These are phyloP conservation scores for Groenewaldozyma sp. DNA, from an alignment of 1,139 yeast genomes.

Conservation along the genomic window DNA sequence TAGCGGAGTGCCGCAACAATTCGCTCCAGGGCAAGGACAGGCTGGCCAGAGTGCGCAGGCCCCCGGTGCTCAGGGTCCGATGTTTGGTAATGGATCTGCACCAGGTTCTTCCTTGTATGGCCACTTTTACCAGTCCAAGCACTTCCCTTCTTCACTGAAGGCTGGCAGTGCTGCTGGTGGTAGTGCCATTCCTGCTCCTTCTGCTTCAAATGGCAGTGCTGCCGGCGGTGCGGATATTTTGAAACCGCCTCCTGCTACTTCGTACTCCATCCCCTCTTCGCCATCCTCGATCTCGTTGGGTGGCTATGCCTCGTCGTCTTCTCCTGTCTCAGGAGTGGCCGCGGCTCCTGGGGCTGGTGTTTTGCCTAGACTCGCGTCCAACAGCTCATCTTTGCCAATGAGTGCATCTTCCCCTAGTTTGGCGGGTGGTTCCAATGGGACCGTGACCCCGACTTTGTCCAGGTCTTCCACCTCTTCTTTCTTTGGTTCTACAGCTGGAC, in stretches of 20 bases:
- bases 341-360: not conserved
- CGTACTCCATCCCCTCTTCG: conserved; percentile 1
- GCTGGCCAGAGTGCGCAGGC: not conserved
- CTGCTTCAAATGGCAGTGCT: not conserved
- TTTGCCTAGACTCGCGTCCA: not conserved
- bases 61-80: too few relatives aligned
- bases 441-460: conserved; percentile 2
- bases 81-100: not conserved
- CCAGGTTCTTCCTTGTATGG: not conserved
- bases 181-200: not conserved
- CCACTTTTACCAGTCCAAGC: conserved; percentile 3
- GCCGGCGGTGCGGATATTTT: not conserved
- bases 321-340: too few relatives aligned
- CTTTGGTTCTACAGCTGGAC: not conserved
- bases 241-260: not conserved
- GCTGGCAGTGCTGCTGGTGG: not conserved
- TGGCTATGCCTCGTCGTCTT: not conserved
- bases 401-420: not conserved
- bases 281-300: not conserved
- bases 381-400: not conserved
- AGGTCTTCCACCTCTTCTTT: conserved; percentile 2
- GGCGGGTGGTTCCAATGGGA: not conserved
- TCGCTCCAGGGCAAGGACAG: not conserved
- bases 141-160: conserved; percentile 1
- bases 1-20: too few relatives aligned